Conservation (phyloP, 2,329 filamentous ascomycete species). For the Monosporascus sp. region DNA sequence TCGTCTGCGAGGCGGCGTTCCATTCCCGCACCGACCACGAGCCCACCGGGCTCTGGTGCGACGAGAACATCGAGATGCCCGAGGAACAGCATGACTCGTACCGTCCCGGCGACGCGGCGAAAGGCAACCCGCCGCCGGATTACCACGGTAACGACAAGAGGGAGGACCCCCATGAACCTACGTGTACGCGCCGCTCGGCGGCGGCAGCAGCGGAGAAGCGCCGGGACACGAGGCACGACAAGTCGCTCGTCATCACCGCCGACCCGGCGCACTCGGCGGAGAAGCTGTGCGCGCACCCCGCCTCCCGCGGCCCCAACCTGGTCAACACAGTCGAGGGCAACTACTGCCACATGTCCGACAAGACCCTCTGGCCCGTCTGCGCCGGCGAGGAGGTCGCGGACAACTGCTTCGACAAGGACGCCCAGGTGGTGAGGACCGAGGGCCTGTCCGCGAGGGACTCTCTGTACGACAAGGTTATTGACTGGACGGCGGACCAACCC, state of each 20-base stretch:
- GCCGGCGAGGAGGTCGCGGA: neutral
- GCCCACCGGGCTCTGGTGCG: neutral
- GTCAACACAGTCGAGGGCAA: neutral
- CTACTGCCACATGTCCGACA: neutral
- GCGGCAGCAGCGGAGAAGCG: neutral
- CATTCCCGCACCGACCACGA: neutral
- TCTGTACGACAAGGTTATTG: neutral
- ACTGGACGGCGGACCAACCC: neutral
- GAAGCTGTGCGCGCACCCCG: neutral
- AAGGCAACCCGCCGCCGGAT: no score
- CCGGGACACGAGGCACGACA: neutral
- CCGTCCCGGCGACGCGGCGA: neutral
- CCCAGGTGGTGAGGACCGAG: neutral
- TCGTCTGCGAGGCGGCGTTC: neutral
- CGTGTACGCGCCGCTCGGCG: no score
- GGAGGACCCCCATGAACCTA: no score
- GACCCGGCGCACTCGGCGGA: neutral
- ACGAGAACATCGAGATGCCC: neutral
- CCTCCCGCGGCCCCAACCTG: neutral
- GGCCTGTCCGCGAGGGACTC: neutral
- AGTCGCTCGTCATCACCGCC: neutral
- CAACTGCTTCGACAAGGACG: neutral
- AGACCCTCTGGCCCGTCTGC: neutral
- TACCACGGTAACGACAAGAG: no score
- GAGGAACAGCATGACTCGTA: neutral